A percentile compares a stretch with the other conserved stretches of the same genome.
Evolutionary conservation across 2,329 filamentous ascomycete genomes (phyloP).

Genomic region (Aspergillus caelatus): DNA sequence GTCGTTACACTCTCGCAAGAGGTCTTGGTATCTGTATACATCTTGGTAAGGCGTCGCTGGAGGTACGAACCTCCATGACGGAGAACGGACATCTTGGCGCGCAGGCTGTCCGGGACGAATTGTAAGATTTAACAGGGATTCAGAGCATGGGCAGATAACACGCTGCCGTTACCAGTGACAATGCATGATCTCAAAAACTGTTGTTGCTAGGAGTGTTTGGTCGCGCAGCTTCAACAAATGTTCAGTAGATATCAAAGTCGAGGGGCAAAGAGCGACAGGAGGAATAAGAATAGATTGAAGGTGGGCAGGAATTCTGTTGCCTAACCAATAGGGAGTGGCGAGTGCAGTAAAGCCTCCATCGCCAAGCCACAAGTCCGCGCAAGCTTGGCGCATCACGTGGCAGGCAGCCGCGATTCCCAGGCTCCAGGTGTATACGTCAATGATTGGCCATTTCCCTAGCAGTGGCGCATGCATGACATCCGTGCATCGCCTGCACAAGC

Average conservation of each 20-base stretch:
- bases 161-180: constrained; percentile 9
- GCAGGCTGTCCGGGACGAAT: constrained; percentile 16
- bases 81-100: constrained; percentile 49
- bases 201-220: constrained; percentile 1
- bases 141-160: constrained; percentile 21
- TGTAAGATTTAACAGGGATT: constrained; percentile 13
- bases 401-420: constrained; percentile 32
- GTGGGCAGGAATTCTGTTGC: constrained; percentile 45
- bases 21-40: constrained; percentile 67
- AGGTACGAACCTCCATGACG: constrained; percentile 48
- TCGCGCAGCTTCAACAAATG: neutral
- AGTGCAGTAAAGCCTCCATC: constrained; percentile 28
- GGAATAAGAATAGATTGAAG: constrained; percentile 30
- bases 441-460: constrained; percentile 8
- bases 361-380: constrained; percentile 27
- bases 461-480: constrained; percentile 14
- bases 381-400: constrained; percentile 26
- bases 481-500: neutral
- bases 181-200: constrained; percentile 4
- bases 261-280: constrained; percentile 18
- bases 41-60: constrained; percentile 57
- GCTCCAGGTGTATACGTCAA: neutral
- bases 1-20: constrained; percentile 59
- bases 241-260: constrained; percentile 2
- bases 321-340: constrained; percentile 43